These are phyloP conservation scores for Linnemannia zychae DNA, from an alignment of 192 early-diverging fungal genomes.

Conservation along the genomic window DNA sequence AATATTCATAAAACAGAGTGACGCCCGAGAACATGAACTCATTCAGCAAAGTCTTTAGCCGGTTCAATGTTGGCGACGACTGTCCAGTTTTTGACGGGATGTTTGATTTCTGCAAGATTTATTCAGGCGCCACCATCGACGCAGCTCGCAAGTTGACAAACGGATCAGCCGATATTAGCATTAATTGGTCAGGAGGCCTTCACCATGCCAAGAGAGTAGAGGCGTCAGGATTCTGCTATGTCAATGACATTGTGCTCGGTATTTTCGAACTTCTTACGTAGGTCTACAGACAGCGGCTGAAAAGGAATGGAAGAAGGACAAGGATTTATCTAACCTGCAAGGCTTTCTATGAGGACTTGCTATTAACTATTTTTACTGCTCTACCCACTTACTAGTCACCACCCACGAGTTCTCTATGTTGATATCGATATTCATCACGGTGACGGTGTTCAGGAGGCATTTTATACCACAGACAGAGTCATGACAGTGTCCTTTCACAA, in stretches of 20 bases:
- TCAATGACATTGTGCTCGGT: slow-evolving; percentile 97
- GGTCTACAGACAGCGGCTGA: not conserved
- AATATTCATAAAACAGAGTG: slow-evolving; percentile 60
- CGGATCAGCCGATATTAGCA: slow-evolving; percentile 89
- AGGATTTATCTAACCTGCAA: not conserved
- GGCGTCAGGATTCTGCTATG: slow-evolving; percentile 98
- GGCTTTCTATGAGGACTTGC: not conserved
- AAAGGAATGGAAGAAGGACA: slow-evolving; percentile 6
- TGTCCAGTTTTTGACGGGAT: slow-evolving; percentile 98
- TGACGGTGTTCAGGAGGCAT: slow-evolving; percentile 98
- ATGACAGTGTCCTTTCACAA: slow-evolving; percentile 99
- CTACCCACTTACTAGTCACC: slow-evolving; percentile 58
- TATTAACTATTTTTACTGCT: not conserved
- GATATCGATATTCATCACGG: slow-evolving; percentile 99
- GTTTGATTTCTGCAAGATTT: slow-evolving; percentile 94
- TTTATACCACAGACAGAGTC: slow-evolving; percentile 90
- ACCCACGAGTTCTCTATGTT: slow-evolving; percentile 92
- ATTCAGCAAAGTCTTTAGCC: slow-evolving; percentile 68
- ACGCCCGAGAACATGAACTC: slow-evolving; percentile 79
- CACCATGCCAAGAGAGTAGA: slow-evolving; percentile 92
- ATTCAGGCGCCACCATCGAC: slow-evolving; percentile 95
- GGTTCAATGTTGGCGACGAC: slow-evolving; percentile 97
- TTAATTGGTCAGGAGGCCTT: slow-evolving; percentile 99
- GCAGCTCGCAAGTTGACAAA: slow-evolving; percentile 87
- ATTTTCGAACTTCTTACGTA: slow-evolving; percentile 89